Base-by-base conservation (phyloP, 2,329 filamentous ascomycete species). In the Colletotrichum karsti region DNA sequence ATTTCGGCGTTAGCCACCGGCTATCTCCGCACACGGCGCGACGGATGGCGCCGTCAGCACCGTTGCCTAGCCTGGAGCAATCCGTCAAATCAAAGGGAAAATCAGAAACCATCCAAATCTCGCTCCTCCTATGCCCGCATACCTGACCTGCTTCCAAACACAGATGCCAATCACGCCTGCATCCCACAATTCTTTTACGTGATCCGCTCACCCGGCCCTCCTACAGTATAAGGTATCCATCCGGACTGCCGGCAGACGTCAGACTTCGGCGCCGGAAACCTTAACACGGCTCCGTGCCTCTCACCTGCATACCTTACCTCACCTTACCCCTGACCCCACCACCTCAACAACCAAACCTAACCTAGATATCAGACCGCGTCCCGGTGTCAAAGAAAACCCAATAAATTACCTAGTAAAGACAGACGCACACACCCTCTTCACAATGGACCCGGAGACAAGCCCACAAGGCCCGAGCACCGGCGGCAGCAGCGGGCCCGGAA, bases 11-110 rank as follows among this genome's bases (percentile, higher is more conserved):
- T 67, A 64, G 46, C 20, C 20, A 39, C 4, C 12, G 12, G 48
- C 12, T 67, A 67, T 63, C 59, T 55, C 64, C 64, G 64, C 30
- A 22, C 13, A 26, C 18, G 26, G n/a, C 26, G 46, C 15, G 44
- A 55, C 59, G 28, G 53, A 57, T 58, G 59, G 64, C 44, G 18
- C 26, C 35, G 63, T 54, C 50, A 66, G 41, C 48, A 13, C 28
- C 41, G 64, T 64, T 57, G 60, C 64, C 64, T 58, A 41, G 30
- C n/a, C 13, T 7, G 30, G 24, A 48, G 28, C 18, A 28, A n/a
- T 55, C 22, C 20, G 24, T 28, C 33, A 20, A 55, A 55, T 63
- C 39, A 39, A 33, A 39, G 30, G 20, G 30, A 37, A 26, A 50
- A n/a, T n/a, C 48, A 30, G n/a, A 48, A 26, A 20, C 28, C n/a